Conservation (phyloP, 129 eudicot genomes). For the Dittrichia graveolens region DNA sequence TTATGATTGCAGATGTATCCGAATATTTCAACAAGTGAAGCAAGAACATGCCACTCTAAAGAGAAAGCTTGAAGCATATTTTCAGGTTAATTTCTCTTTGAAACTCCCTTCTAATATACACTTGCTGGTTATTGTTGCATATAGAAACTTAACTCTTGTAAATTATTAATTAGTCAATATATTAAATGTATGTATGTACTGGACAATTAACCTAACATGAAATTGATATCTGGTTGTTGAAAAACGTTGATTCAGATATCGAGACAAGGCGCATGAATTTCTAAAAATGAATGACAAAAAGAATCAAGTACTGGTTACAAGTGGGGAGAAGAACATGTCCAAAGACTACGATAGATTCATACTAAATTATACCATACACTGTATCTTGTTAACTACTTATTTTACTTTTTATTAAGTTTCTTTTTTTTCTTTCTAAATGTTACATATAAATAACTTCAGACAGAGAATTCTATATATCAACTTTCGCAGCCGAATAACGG, state of each 20-base stretch:
- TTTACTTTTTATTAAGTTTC: neutral
- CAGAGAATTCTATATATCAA: too few relatives aligned
- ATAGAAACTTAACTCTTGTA: too few relatives aligned
- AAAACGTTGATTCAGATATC: conserved; percentile 26
- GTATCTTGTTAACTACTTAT: neutral
- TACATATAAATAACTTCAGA: too few relatives aligned
- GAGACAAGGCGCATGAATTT: conserved; percentile 26
- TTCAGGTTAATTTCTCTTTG: conserved; percentile 50
- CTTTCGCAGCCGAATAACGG: too few relatives aligned
- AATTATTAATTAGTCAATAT: too few relatives aligned
- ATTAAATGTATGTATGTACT: neutral
- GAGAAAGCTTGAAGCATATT: conserved; percentile 78
- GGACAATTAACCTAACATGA: neutral
- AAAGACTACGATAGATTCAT: conserved; percentile 6
- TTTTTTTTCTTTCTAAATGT: neutral
- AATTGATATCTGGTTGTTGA: neutral
- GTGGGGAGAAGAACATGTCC: conserved; percentile 18
- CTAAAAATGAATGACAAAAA: conserved; percentile 3
- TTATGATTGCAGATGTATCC: conserved; percentile 56
- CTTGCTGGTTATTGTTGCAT: too few relatives aligned
- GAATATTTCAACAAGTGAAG: conserved; percentile 60
- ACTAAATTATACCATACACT: neutral
- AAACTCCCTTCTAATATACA: neutral
- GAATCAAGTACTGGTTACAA: conserved; percentile 14
- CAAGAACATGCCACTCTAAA: conserved; percentile 67